These are phyloP conservation scores for Colletotrichum sp. DNA, from an alignment of 2,329 filamentous ascomycete species.

Conservation along the genomic window DNA sequence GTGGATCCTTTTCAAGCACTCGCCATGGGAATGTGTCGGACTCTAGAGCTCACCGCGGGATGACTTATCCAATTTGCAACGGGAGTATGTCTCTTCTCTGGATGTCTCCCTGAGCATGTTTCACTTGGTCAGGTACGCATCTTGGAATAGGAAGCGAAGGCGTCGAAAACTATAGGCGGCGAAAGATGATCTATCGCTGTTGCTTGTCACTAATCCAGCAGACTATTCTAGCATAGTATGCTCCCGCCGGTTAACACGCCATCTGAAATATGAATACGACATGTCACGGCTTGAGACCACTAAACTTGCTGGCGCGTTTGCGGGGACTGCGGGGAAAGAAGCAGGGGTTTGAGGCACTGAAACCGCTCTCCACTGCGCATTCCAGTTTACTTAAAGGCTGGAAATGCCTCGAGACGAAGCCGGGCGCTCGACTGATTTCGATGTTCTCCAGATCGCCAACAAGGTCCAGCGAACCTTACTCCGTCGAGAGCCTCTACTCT, in stretches of 20 bases:
- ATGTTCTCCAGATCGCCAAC: background rate
- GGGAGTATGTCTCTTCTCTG: background rate
- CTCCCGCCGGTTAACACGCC: background rate
- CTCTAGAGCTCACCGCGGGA: background rate
- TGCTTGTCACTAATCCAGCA: constrained; percentile 53
- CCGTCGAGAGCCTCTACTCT: background rate
- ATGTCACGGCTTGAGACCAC: background rate
- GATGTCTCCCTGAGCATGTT: background rate
- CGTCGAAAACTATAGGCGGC: constrained; percentile 53
- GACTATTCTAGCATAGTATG: background rate
- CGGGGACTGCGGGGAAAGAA: background rate
- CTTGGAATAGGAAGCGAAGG: background rate
- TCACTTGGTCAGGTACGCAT: fast-evolving
- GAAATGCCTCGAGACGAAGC: constrained; percentile 8
- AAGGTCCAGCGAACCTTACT: background rate
- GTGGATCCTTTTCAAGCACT: background rate
- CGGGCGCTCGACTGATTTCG: background rate
- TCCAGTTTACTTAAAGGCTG: background rate
- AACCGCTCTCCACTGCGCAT: background rate
- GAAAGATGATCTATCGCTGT: constrained; percentile 55
- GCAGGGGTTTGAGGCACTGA: background rate
- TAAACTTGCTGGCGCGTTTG: background rate
- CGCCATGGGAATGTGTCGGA: background rate
- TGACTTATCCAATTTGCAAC: background rate
- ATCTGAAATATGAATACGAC: background rate